These are phyloP conservation scores for Aspergillus tubingensis DNA, from an alignment of 2,329 filamentous ascomycete genomes.

Conservation along the genomic window DNA sequence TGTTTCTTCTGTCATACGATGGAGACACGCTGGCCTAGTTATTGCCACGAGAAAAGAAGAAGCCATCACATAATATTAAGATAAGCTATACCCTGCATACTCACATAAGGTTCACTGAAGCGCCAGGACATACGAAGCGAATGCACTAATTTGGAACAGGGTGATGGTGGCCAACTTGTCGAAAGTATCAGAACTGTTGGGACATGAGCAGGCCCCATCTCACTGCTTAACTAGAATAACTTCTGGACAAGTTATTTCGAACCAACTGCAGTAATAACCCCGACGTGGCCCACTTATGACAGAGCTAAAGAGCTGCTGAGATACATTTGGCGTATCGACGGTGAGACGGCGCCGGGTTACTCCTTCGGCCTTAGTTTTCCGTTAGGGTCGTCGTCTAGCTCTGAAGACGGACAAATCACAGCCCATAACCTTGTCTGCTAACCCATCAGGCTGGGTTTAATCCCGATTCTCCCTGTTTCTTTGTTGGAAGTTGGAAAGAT, in stretches of 20 bases:
- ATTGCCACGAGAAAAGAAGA: background rate
- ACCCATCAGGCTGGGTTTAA: background rate
- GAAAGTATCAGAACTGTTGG: background rate
- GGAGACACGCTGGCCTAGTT: background rate
- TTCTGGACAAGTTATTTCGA: too few relatives aligned
- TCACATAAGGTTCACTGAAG: background rate
- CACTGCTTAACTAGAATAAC: too few relatives aligned
- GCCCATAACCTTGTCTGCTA: background rate
- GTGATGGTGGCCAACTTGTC: background rate
- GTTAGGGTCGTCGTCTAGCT: background rate
- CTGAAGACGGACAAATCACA: background rate
- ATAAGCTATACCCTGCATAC: background rate
- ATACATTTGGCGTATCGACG: background rate
- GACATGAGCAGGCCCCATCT: too few relatives aligned
- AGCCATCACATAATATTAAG: background rate
- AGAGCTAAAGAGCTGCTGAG: background rate
- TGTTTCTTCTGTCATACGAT: background rate
- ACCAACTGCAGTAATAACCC: too few relatives aligned
- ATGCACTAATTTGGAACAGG: background rate
- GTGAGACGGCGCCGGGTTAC: background rate
- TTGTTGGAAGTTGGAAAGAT: background rate
- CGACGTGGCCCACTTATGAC: background rate
- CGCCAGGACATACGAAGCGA: background rate
- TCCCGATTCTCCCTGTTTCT: background rate
- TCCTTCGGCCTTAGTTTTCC: background rate